Evolutionary conservation across 306 rosid species (phyloP).

Genomic region (Sophora flavescens): DNA sequence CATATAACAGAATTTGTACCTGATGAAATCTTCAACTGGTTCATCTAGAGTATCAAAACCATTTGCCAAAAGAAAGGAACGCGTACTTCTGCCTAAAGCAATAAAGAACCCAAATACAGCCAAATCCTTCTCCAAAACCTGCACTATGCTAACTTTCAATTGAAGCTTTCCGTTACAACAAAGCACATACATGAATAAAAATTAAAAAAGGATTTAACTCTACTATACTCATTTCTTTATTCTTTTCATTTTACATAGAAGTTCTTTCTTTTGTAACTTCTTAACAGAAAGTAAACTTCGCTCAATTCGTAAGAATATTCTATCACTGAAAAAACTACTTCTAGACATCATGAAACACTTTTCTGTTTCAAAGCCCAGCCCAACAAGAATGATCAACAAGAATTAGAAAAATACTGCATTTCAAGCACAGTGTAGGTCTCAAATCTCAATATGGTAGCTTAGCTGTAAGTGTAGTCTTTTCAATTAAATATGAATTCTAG

Average conservation of each 20-base stretch:
- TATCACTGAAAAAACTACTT: neutral
- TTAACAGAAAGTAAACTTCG: conserved; percentile 18
- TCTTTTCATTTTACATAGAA: neutral
- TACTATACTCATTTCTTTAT: conserved; percentile 31
- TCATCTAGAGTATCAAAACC: conserved; percentile 76
- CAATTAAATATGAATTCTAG: conserved; percentile 20
- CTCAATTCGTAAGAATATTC: conserved; percentile 8
- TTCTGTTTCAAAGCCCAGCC: conserved; percentile 7
- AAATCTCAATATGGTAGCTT: conserved; percentile 26
- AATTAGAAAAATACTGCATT: conserved; percentile 16
- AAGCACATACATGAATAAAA: conserved; percentile 31
- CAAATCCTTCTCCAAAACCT: conserved; percentile 98
- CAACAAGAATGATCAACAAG: conserved; percentile 1
- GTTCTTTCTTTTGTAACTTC: conserved; percentile 22
- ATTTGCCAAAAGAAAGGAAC: conserved; percentile 77
- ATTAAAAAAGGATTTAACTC: conserved; percentile 32
- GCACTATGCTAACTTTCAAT: conserved; percentile 51
- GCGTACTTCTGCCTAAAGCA: conserved; percentile 92
- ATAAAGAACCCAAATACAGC: conserved; percentile 97
- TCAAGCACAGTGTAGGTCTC: conserved; percentile 12
- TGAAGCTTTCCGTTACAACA: conserved; percentile 39
- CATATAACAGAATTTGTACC: conserved; percentile 61
- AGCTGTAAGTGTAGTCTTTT: conserved; percentile 21
- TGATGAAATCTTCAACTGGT: conserved; percentile 81
- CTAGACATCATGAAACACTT: neutral